Evolutionary conservation across 2,329 filamentous ascomycete species (phyloP).

Genomic region (Magnaporthiopsis rhizophila): DNA sequence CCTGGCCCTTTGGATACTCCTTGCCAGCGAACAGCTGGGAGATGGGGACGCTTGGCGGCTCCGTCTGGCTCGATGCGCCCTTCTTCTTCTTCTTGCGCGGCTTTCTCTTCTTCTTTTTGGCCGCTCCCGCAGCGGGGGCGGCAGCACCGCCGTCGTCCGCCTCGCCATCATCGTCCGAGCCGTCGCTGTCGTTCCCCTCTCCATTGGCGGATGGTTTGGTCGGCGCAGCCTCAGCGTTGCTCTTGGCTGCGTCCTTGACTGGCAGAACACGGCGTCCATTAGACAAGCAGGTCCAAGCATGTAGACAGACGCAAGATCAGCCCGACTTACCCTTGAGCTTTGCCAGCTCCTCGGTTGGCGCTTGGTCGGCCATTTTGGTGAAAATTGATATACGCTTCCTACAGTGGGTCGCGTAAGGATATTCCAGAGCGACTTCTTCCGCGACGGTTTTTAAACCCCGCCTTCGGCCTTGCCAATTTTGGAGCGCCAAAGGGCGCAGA

Average conservation of each 20-base stretch:
- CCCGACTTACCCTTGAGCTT: slow-evolving; percentile 29
- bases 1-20: slow-evolving; percentile 69
- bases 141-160: slow-evolving; percentile 27
- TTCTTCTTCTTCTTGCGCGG: slow-evolving; percentile 65
- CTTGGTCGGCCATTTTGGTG: slow-evolving; percentile 30
- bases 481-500: neutral
- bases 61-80: slow-evolving; percentile 61
- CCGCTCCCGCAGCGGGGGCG: slow-evolving; percentile 29
- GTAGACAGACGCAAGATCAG: neutral
- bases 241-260: slow-evolving; percentile 32
- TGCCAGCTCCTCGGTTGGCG: slow-evolving; percentile 30
- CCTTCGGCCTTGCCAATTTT: neutral
- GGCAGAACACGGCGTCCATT: slow-evolving; percentile 3
- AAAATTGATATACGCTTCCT: neutral
- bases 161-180: slow-evolving; percentile 46
- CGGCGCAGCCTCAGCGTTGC: slow-evolving; percentile 29
- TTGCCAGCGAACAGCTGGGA: slow-evolving; percentile 66
- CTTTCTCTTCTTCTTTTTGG: slow-evolving; percentile 70
- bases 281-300: neutral
- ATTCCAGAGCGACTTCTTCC: neutral
- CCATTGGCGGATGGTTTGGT: slow-evolving; percentile 28
- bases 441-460: neutral
- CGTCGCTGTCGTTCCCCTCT: slow-evolving; percentile 36
- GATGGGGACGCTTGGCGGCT: slow-evolving; percentile 66
- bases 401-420: neutral